Evolutionary conservation across 2,329 filamentous ascomycete species (phyloP).

Genomic region (Fusarium sp.): DNA sequence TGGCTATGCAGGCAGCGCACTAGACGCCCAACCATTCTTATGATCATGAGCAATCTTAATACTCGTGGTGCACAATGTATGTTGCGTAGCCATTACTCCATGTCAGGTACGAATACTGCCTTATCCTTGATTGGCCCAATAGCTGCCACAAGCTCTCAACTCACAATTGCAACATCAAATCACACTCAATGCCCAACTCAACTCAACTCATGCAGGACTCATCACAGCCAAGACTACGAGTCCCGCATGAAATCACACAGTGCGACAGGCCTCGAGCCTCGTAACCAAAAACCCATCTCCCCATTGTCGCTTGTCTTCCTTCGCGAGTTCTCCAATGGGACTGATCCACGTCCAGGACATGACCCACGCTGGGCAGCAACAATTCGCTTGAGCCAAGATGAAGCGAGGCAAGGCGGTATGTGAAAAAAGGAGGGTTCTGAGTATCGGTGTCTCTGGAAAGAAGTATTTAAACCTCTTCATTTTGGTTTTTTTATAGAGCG

Average conservation of each 20-base stretch:
- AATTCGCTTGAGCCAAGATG: constrained; percentile 35
- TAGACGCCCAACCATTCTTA: not conserved
- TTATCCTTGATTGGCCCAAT: constrained; percentile 19
- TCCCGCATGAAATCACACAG: constrained; percentile 13
- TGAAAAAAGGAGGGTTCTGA: constrained; percentile 2
- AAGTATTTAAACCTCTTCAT: constrained; percentile 1
- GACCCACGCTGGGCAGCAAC: constrained; percentile 49
- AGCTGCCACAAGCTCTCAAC: constrained; percentile 20
- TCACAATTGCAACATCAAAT: constrained; percentile 15
- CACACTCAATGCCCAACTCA: constrained; percentile 7
- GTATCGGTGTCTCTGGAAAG: not conserved
- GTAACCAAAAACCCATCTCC: constrained; percentile 27
- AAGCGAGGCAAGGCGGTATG: constrained; percentile 34
- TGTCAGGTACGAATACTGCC: constrained; percentile 1
- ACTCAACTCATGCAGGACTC: constrained; percentile 26
- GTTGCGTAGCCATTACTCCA: not conserved
- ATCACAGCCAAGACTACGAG: constrained; percentile 20
- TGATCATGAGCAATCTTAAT: not conserved
- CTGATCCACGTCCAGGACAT: constrained; percentile 47
- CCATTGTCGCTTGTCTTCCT: constrained; percentile 28
- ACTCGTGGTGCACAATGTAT: not conserved
- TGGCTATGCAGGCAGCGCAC: not conserved
- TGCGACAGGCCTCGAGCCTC: constrained; percentile 29
- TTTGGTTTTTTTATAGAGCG: not conserved
- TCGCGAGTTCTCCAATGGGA: constrained; percentile 47